Conservation (phyloP, 129 eudicot genomes). For the Flaveria ramosissima region DNA sequence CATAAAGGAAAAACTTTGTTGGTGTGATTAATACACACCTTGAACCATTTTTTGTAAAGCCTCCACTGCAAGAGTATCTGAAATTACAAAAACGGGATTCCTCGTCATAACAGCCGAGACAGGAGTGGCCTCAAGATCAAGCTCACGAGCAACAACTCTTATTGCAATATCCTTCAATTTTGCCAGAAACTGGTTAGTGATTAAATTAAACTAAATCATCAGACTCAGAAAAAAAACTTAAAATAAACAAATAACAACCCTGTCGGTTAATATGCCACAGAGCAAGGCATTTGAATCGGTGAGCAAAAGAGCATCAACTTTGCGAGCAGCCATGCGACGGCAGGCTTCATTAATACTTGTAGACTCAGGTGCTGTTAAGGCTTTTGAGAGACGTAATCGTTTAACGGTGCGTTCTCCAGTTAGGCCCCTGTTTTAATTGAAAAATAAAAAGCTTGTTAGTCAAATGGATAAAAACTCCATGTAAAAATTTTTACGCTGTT, state of each 20-base stretch:
- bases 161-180: slow-evolving; percentile 82
- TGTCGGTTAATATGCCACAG: slow-evolving; percentile 94
- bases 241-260: slow-evolving; percentile 42
- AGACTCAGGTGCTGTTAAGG: slow-evolving; percentile 85
- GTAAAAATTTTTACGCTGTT: background rate
- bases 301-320: slow-evolving; percentile 87
- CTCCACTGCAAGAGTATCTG: slow-evolving; percentile 96
- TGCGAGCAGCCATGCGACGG: slow-evolving; percentile 93
- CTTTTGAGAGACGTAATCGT: slow-evolving; percentile 91
- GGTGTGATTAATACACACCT: slow-evolving; percentile 49
- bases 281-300: slow-evolving; percentile 94
- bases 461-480: background rate
- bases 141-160: slow-evolving; percentile 84
- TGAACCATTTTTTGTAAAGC: slow-evolving; percentile 97
- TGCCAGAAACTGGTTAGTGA: background rate
- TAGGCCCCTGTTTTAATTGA: slow-evolving; percentile 56
- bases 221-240: background rate
- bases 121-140: slow-evolving; percentile 83
- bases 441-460: background rate
- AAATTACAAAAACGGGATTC: slow-evolving; percentile 90
- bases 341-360: slow-evolving; percentile 92
- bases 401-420: slow-evolving; percentile 95
- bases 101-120: slow-evolving; percentile 91
- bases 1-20: background rate
- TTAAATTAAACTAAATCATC: background rate